Percentiles rank a stretch among this genome's conserved stretches.
These are phyloP conservation scores for Teratosphaeriaceae sp. DNA, from an alignment of 2,329 filamentous ascomycete genomes.

Conservation along the genomic window DNA sequence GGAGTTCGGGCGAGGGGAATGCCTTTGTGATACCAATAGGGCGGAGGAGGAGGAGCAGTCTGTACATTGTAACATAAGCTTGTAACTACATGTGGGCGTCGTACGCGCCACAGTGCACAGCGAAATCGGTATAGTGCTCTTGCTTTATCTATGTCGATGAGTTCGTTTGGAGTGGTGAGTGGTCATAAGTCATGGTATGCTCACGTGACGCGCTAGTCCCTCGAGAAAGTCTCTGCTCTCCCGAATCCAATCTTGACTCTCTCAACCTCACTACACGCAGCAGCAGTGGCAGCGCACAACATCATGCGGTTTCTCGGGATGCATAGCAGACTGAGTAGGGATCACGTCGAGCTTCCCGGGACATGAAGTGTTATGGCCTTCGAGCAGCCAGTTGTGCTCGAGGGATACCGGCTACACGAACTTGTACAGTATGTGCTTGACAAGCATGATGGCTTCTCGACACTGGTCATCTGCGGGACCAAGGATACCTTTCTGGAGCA, in stretches of 20 bases:
- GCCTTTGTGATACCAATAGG: constrained; percentile 2
- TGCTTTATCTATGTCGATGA: too few species aligned
- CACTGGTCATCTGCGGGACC: constrained; percentile 64
- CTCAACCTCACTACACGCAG: background rate
- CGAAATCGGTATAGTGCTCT: too few species aligned
- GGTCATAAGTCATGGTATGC: too few species aligned
- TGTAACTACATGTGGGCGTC: too few species aligned
- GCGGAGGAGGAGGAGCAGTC: background rate
- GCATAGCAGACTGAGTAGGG: too few species aligned
- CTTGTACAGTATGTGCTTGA: constrained; percentile 60
- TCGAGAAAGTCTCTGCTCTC: too few species aligned
- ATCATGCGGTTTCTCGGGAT: background rate
- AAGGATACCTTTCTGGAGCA: constrained; percentile 58
- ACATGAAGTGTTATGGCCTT: constrained; percentile 6
- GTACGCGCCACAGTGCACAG: too few species aligned
- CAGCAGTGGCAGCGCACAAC: background rate
- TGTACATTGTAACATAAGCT: background rate
- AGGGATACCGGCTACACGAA: constrained; percentile 33
- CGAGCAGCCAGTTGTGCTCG: constrained; percentile 31
- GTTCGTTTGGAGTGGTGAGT: too few species aligned
- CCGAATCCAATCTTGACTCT: too few species aligned
- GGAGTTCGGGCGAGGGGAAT: constrained; percentile 1
- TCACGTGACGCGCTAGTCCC: too few species aligned
- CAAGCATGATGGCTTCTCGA: constrained; percentile 51
- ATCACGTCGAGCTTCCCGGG: too few species aligned